These are phyloP conservation scores for Harringtonia lauricola DNA, from an alignment of 2,329 filamentous ascomycete species.

Conservation along the genomic window DNA sequence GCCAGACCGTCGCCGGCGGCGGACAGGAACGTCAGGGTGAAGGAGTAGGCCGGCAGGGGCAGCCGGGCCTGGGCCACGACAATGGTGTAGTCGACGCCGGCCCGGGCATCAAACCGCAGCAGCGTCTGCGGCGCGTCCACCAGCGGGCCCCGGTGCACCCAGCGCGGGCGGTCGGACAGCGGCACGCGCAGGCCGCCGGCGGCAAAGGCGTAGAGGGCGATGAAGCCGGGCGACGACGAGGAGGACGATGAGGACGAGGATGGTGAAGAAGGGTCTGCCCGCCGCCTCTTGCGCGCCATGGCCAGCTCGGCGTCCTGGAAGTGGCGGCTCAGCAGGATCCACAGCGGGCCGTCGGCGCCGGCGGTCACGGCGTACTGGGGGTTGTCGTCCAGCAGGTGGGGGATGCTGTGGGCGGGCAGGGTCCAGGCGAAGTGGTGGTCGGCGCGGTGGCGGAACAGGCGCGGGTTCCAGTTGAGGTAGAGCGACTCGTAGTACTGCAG, in stretches of 20 bases:
- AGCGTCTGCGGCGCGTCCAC: conserved; percentile 92
- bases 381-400: conserved; percentile 50
- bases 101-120: conserved; percentile 53
- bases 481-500: conserved; percentile 90
- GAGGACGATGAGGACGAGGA: conserved; percentile 9
- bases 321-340: conserved; percentile 80
- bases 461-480: conserved; percentile 95
- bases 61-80: conserved; percentile 61
- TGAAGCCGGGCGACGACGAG: conserved; percentile 51
- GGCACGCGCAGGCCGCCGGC: conserved; percentile 57
- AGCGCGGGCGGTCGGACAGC: conserved; percentile 46
- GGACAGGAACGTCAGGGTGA: conserved; percentile 71
- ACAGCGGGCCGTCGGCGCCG: conserved; percentile 50
- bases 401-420: conserved; percentile 33
- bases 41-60: conserved; percentile 62
- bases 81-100: conserved; percentile 36
- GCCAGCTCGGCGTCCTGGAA: conserved; percentile 60
- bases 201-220: conserved; percentile 75
- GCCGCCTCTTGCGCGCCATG: conserved; percentile 33
- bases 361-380: conserved; percentile 63
- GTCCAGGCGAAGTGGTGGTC: conserved; percentile 89
- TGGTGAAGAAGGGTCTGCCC: not conserved
- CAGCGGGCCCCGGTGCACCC: conserved; percentile 66
- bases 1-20: conserved; percentile 29
- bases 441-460: conserved; percentile 67